phyloP scores from a whole-genome alignment of 1,139 yeast genomes.

The Suhomyces maxii region DNA sequence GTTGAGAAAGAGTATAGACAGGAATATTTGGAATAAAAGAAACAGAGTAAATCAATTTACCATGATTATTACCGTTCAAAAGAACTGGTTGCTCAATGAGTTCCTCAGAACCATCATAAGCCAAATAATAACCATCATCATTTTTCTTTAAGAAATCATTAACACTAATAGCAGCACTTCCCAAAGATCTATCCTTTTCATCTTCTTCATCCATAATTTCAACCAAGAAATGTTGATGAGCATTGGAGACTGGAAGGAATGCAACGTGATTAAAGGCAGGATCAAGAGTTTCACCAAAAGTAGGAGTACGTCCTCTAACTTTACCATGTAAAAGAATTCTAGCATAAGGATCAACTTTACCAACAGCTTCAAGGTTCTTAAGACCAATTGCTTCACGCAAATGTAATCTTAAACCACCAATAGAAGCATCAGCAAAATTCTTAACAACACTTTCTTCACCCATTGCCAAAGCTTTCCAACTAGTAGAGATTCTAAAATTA shows the following conservation, averaged over 20 bases:
- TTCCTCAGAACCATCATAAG: slow-evolving; percentile 53
- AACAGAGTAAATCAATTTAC: slow-evolving; percentile 54
- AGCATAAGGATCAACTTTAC: slow-evolving; percentile 73
- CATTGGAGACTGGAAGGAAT: slow-evolving; percentile 63
- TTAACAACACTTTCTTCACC: slow-evolving; percentile 51
- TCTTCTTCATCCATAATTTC: slow-evolving; percentile 68
- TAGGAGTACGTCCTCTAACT: slow-evolving; percentile 54
- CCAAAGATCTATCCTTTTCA: slow-evolving; percentile 64
- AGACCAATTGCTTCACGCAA: slow-evolving; percentile 55
- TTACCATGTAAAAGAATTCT: slow-evolving; percentile 59
- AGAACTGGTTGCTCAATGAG: slow-evolving; percentile 48
- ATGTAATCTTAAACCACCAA: slow-evolving; percentile 66
- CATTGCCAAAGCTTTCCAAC: slow-evolving; percentile 72
- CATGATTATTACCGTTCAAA: slow-evolving; percentile 46
- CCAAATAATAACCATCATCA: slow-evolving; percentile 45
- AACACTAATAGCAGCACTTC: slow-evolving; percentile 54
- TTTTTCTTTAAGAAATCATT: slow-evolving; percentile 49
- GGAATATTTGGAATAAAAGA: slow-evolving; percentile 66
- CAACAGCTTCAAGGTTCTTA: slow-evolving; percentile 62
- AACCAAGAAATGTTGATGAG: slow-evolving; percentile 57
- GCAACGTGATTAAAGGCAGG: slow-evolving; percentile 61
- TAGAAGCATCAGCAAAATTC: slow-evolving; percentile 51
- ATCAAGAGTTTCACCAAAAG: slow-evolving; percentile 53
- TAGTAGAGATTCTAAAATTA: slow-evolving; percentile 51
- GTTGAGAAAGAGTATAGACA: slow-evolving; percentile 58